Conservation (phyloP, 2,329 filamentous ascomycete genomes). For the Pezicula neosporulosa region DNA sequence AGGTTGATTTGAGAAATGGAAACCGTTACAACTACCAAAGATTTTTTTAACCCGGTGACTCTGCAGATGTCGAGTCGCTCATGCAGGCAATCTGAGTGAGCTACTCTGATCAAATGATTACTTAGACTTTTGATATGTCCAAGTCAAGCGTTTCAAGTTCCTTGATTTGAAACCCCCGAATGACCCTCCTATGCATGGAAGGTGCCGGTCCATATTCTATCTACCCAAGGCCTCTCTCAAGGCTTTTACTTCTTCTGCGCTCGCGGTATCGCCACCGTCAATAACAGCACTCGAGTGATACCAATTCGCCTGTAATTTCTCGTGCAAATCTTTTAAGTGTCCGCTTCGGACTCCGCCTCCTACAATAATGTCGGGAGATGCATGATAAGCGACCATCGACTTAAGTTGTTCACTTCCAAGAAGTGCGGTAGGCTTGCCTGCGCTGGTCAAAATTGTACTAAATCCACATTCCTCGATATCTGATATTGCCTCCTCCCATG, state of each 20-base stretch:
- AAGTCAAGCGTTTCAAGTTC: no score
- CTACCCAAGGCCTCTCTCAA: constrained; percentile 4
- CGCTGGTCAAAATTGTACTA: constrained; percentile 43
- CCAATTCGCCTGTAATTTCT: constrained; percentile 26
- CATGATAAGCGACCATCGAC: constrained; percentile 24
- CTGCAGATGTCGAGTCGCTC: no score
- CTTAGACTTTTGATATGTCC: no score
- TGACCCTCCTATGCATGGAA: no score
- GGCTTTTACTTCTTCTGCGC: constrained; percentile 15
- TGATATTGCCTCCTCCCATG: constrained; percentile 6
- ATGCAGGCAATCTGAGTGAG: no score
- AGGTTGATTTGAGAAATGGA: no score
- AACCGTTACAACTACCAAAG: no score
- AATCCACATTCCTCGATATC: constrained; percentile 36
- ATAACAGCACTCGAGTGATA: constrained; percentile 43
- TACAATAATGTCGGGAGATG: constrained; percentile 35
- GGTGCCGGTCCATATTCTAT: no score
- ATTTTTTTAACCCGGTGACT: no score
- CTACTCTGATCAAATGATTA: no score
- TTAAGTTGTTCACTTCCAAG: constrained; percentile 12
- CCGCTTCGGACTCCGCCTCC: constrained; percentile 45
- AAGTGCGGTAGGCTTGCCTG: constrained; percentile 25
- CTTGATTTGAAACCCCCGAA: no score
- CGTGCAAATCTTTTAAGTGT: constrained; percentile 35
- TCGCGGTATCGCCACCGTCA: constrained; percentile 26